Conservation (phyloP, 192 early-diverging fungal species). For the Kappamyces sp. region DNA sequence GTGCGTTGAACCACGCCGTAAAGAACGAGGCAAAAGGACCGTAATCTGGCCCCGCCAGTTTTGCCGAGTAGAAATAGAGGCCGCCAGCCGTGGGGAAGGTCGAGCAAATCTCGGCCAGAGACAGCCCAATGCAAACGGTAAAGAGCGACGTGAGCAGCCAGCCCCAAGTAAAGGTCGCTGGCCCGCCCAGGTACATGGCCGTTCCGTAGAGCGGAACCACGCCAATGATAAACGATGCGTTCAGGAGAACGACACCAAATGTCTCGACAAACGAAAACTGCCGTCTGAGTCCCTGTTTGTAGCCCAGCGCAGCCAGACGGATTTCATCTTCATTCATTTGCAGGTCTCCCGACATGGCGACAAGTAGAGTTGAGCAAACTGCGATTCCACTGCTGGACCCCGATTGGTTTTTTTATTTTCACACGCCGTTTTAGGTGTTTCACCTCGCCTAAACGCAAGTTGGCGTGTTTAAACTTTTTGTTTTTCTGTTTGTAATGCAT, state of each 20-base stretch:
- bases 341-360: too few relatives aligned
- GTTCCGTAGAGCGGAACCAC: conserved; percentile 25
- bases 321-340: conserved; percentile 23
- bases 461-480: too few relatives aligned
- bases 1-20: conserved; percentile 35
- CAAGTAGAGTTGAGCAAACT: too few relatives aligned
- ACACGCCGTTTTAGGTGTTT: too few relatives aligned
- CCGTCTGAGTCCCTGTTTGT: conserved; percentile 36
- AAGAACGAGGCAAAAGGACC: conserved; percentile 37
- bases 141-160: conserved; percentile 29
- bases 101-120: conserved; percentile 42
- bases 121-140: conserved; percentile 28
- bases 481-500: too few relatives aligned
- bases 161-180: conserved; percentile 33
- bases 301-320: conserved; percentile 31
- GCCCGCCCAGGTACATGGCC: conserved; percentile 30
- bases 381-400: too few relatives aligned
- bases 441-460: too few relatives aligned
- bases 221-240: conserved; percentile 33
- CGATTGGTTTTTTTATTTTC: too few relatives aligned
- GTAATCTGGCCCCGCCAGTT: conserved; percentile 30
- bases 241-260: conserved; percentile 32
- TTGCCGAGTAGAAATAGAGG: conserved; percentile 39
- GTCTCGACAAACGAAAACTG: conserved; percentile 23
- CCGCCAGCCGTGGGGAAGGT: conserved; percentile 37